phyloP scores from a whole-genome alignment of 164 flowering plant species.

The Magnolia changhungtana region DNA sequence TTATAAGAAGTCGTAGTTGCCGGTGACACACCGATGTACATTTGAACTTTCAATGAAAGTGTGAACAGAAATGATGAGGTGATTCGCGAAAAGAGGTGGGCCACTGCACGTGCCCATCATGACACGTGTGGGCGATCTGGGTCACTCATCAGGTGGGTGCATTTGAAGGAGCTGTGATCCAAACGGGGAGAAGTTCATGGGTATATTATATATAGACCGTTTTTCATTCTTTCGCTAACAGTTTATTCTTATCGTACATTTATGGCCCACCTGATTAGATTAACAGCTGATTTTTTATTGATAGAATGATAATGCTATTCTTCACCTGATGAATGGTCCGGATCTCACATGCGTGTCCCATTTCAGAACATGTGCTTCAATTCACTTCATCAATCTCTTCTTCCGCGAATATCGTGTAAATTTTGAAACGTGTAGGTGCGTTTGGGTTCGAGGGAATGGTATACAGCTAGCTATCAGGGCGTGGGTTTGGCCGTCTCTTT shows the following conservation, averaged over 20 bases:
- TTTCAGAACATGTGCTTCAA: neutral
- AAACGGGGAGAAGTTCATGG: too few relatives aligned
- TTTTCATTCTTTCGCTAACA: too few relatives aligned
- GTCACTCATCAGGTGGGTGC: too few relatives aligned
- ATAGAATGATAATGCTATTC: neutral
- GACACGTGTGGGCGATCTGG: too few relatives aligned
- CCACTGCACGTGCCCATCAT: too few relatives aligned
- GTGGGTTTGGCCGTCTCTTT: neutral
- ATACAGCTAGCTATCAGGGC: neutral
- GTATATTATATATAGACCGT: too few relatives aligned
- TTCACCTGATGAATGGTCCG: neutral
- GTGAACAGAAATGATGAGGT: neutral
- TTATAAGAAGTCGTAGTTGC: neutral
- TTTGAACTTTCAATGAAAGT: neutral
- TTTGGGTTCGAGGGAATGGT: neutral
- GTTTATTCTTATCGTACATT: too few relatives aligned
- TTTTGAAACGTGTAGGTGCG: too few relatives aligned
- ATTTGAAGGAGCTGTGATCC: too few relatives aligned
- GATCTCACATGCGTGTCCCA: neutral
- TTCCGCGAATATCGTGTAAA: neutral
- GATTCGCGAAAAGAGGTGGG: too few relatives aligned
- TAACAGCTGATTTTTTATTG: too few relatives aligned
- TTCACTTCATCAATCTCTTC: neutral
- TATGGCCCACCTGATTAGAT: too few relatives aligned
- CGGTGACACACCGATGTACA: neutral